phyloP scores from a whole-genome alignment of 768 basidiomycete species.

The Termitomyces sp. region DNA sequence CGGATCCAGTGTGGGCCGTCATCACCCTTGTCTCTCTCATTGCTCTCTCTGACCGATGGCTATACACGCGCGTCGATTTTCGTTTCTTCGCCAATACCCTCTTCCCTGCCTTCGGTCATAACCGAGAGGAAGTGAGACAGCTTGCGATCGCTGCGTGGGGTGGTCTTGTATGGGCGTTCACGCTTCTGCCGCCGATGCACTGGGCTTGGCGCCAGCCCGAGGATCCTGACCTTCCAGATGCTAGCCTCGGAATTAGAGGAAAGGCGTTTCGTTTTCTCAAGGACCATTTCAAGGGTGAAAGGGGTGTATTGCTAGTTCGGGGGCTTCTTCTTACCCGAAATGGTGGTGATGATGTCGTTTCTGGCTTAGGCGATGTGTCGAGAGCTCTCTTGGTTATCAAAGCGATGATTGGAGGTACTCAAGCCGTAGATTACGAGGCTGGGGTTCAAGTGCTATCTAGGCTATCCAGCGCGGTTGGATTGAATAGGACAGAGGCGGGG shows the following conservation, averaged over 20 bases:
- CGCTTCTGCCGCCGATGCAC: slow-evolving; percentile 15
- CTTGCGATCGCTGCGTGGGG: slow-evolving; percentile 45
- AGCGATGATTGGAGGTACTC: slow-evolving; percentile 27
- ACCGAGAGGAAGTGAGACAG: slow-evolving; percentile 25
- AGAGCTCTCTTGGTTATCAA: slow-evolving; percentile 31
- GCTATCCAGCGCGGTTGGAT: slow-evolving; percentile 27
- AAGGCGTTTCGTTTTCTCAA: slow-evolving; percentile 36
- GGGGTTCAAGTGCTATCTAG: slow-evolving; percentile 28
- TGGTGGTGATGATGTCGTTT: neutral
- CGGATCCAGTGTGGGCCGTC: slow-evolving; percentile 38
- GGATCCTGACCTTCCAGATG: slow-evolving; percentile 9
- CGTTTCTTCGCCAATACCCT: slow-evolving; percentile 33
- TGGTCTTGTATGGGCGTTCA: slow-evolving; percentile 52
- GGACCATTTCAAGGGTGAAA: slow-evolving; percentile 40
- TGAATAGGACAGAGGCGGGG: neutral
- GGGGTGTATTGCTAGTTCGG: slow-evolving; percentile 34
- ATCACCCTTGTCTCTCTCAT: slow-evolving; percentile 40
- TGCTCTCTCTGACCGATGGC: slow-evolving; percentile 34
- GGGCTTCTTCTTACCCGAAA: slow-evolving; percentile 26
- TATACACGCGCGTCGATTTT: slow-evolving; percentile 36
- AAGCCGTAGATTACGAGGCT: slow-evolving; percentile 21
- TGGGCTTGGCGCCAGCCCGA: slow-evolving; percentile 21
- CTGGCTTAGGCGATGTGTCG: slow-evolving; percentile 17
- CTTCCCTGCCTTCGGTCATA: slow-evolving; percentile 24
- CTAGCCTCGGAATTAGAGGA: slow-evolving; percentile 18